A percentile compares a stretch with the other conserved stretches of the same genome.
Evolutionary conservation across 2,329 filamentous ascomycete species (phyloP).

Genomic region (Metarhizium guizhouense): DNA sequence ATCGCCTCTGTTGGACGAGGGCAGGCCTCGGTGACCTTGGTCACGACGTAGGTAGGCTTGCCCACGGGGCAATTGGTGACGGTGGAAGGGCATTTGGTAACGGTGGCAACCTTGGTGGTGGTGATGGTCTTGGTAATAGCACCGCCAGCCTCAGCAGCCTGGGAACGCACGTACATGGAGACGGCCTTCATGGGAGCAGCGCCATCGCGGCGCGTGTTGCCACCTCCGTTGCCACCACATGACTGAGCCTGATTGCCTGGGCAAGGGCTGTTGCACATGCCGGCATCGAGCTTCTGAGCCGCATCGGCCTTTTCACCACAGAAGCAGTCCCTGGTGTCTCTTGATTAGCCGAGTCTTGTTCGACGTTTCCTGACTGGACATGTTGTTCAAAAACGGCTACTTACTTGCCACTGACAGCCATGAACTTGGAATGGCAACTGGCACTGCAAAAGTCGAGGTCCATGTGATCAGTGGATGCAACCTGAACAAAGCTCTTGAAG

Average conservation of each 20-base stretch:
- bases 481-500: constrained; percentile 16
- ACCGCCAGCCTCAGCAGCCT: not conserved
- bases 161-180: constrained; percentile 2
- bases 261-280: constrained; percentile 18
- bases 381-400: not conserved
- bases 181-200: not conserved
- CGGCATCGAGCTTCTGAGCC: constrained; percentile 7
- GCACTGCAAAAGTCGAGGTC: constrained; percentile 17
- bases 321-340: constrained; percentile 18
- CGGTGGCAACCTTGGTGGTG: constrained; percentile 17
- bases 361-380: not conserved
- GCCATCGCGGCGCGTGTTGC: not conserved
- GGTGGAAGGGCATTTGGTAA: constrained; percentile 18
- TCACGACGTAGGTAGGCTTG: constrained; percentile 13
- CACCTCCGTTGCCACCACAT: constrained; percentile 16
- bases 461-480: constrained; percentile 10
- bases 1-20: constrained; percentile 12
- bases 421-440: constrained; percentile 15
- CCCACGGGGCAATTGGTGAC: constrained; percentile 16
- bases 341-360: not conserved
- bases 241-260: constrained; percentile 14
- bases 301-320: constrained; percentile 13
- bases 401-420: constrained; percentile 17
- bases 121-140: constrained; percentile 16
- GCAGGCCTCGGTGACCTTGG: constrained; percentile 14